These are phyloP conservation scores for Candida anglica DNA, from an alignment of 805 yeast genomes.

Conservation along the genomic window DNA sequence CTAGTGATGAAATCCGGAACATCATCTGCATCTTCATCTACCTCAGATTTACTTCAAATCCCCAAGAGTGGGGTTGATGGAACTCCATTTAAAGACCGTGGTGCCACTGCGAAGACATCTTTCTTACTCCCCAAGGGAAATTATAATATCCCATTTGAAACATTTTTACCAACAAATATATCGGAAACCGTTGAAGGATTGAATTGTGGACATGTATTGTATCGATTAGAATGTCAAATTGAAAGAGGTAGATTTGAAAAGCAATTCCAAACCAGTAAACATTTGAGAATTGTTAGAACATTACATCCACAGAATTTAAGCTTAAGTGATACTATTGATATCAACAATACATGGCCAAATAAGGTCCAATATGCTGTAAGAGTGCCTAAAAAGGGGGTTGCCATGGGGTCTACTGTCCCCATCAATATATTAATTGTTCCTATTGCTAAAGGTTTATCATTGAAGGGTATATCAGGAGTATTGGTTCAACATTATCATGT, in stretches of 20 bases:
- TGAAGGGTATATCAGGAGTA: conserved; percentile 18
- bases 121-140: conserved; percentile 49
- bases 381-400: conserved; percentile 40
- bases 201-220: conserved; percentile 36
- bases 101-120: conserved; percentile 19
- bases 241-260: conserved; percentile 43
- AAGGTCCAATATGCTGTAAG: conserved; percentile 48
- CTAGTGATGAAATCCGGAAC: conserved; percentile 5
- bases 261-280: conserved; percentile 27
- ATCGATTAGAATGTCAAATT: conserved; percentile 38
- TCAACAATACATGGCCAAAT: conserved; percentile 50
- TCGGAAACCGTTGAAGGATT: conserved; percentile 53
- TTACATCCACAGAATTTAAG: conserved; percentile 36
- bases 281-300: conserved; percentile 42
- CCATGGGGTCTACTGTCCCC: conserved; percentile 43
- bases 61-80: conserved; percentile 40
- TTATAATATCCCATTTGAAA: conserved; percentile 45
- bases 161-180: conserved; percentile 41
- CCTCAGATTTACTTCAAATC: conserved; percentile 13
- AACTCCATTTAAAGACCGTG: conserved; percentile 35
- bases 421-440: conserved; percentile 44
- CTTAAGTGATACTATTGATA: conserved; percentile 40
- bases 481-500: conserved; percentile 31
- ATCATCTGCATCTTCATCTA: background rate
- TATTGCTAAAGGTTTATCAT: conserved; percentile 39